Percentiles rank a stretch among this genome's conserved stretches.
Conservation (phyloP, 805 yeast species). For the Lachancea fermentati region DNA sequence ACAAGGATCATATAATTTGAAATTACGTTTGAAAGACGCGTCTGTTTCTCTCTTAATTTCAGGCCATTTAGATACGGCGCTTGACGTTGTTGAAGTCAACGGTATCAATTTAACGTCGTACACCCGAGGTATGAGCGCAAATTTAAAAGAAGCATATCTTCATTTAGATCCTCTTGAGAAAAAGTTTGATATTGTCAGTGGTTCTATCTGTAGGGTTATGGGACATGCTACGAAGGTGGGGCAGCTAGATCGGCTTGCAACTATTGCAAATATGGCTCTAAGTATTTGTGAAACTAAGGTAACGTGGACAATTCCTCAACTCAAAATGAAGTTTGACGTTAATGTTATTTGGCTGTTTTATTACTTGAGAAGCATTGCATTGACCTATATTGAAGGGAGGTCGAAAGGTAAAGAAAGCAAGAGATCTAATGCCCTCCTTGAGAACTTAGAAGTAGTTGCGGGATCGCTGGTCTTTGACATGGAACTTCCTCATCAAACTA, state of each 20-base stretch:
- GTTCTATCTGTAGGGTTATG: slow-evolving; percentile 21
- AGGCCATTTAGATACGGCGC: slow-evolving; percentile 15
- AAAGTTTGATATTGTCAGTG: slow-evolving; percentile 14
- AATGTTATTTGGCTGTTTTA: slow-evolving; percentile 27
- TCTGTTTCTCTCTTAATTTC: slow-evolving; percentile 21
- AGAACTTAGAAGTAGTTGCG: slow-evolving; percentile 4
- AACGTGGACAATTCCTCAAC: slow-evolving; percentile 15
- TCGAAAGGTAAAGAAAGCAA: slow-evolving; percentile 3
- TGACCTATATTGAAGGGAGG: slow-evolving; percentile 4
- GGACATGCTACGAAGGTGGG: slow-evolving; percentile 12
- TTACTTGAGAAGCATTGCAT: slow-evolving; percentile 16
- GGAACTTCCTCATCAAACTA: slow-evolving; percentile 23
- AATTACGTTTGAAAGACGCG: slow-evolving; percentile 25
- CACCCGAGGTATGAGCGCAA: slow-evolving; percentile 22
- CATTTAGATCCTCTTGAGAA: slow-evolving; percentile 8
- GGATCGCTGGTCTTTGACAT: slow-evolving; percentile 23
- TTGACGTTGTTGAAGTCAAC: slow-evolving; percentile 22
- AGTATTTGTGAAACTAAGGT: background rate
- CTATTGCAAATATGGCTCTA: slow-evolving; percentile 14
- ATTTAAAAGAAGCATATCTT: slow-evolving; percentile 19
- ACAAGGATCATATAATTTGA: slow-evolving; percentile 6
- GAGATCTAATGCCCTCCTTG: background rate
- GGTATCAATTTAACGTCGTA: slow-evolving; percentile 19
- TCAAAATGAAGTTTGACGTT: slow-evolving; percentile 26
- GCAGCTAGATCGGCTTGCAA: slow-evolving; percentile 16